A percentile compares a stretch with the other conserved stretches of the same genome.
phyloP scores from a whole-genome alignment of 306 rosid genomes.

The Cucurbita pepo region DNA sequence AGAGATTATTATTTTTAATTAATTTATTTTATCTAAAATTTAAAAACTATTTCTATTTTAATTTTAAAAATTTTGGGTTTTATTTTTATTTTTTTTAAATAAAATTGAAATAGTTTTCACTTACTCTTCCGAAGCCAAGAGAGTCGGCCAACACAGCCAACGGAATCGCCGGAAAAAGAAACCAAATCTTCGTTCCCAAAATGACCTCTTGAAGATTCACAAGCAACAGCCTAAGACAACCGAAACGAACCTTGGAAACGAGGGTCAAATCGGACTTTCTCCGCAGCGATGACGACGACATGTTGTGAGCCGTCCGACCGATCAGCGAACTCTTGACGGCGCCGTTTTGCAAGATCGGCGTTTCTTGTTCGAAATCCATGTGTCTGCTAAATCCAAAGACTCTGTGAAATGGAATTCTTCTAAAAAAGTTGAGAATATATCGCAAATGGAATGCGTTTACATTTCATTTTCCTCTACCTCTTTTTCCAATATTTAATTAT shows the following conservation, averaged over 20 bases:
- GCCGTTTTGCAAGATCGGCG: conserved; percentile 57
- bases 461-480: neutral
- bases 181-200: conserved; percentile 63
- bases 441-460: neutral
- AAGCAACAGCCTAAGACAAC: conserved; percentile 25
- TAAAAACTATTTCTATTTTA: no score
- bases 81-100: no score
- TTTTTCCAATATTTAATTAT: neutral
- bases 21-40: no score
- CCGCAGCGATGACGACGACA: conserved; percentile 56
- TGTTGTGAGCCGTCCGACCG: conserved; percentile 51
- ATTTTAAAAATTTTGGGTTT: no score
- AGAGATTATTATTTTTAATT: no score
- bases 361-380: conserved; percentile 40
- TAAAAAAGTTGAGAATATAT: neutral
- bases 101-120: conserved; percentile 2
- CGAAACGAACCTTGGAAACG: conserved; percentile 31
- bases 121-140: conserved; percentile 44
- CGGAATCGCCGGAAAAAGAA: conserved; percentile 64
- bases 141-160: conserved; percentile 37
- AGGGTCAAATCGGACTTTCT: conserved; percentile 51
- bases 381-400: neutral
- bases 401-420: neutral
- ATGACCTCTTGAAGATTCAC: conserved; percentile 55
- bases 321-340: conserved; percentile 14